Evolutionary conservation across 2,329 filamentous ascomycete genomes (phyloP), one percentile per base, ranked within the genome.

Genomic region (Phyllosticta citribraziliensis): DNA sequence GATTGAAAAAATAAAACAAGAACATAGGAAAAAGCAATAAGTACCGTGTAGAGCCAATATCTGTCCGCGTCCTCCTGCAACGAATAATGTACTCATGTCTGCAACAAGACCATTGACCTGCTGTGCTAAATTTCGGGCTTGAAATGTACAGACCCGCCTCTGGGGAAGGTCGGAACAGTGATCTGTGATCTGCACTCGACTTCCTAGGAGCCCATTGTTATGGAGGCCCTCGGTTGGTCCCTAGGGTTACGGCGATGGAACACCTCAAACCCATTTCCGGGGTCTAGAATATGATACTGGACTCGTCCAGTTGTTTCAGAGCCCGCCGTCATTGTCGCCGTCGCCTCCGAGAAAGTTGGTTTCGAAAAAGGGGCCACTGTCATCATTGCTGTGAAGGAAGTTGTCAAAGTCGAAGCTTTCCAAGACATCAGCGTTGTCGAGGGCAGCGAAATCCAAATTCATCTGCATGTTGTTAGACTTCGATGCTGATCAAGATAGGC

Each of bases 341-440:
- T 61, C 54, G 27, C 20, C 47, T 24, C 55, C 53, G 20, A 61
- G 56, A 12, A 55, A 54, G 47, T 20, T 22, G 47, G 54, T 17
- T 12, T 61, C 59, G 47, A 61, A 61, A 17, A 50, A 57, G 53
- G 56, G 56, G 35, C 40, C 50, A 33, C 24, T 50, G 20, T 19
- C 47, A n/a, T 77, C 76, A 51, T 74, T 75, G 27, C 80, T 83
- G 67, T 86, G 84, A 58, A 87, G 75, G 75, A 87, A 87, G 17
- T 81, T 83, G 68, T 87, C 84, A 70, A 87, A 87, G 71, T 87
- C 84, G 70, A 87, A 87, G 81, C 81, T 74, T 76, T 85, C 67
- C 77, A 84, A 77, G 80, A 89, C 80, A 84, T 91, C 78, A 82
- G 81, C 62, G 76, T 82, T 72, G 76, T 78, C 78, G 79, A 78